A percentile compares a stretch with the other conserved stretches of the same genome.
phyloP scores from a whole-genome alignment of 805 yeast species.

The Saccharomycopsis fibuligera region DNA sequence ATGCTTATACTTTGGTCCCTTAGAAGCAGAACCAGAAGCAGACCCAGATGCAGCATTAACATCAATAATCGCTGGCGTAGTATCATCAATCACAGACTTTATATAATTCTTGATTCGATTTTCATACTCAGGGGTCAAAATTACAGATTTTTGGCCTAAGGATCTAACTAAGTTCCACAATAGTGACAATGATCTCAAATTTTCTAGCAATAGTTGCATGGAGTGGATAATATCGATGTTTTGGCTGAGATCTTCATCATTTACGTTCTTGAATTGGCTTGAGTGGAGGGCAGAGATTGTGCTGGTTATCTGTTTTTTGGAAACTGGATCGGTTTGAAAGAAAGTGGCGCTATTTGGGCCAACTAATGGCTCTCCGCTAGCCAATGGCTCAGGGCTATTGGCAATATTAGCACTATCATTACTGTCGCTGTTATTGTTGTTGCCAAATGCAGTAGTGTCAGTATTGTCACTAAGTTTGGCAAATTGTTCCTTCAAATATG shows the following conservation, averaged over 20 bases:
- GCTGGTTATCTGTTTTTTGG: no score
- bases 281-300: no score
- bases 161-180: constrained; percentile 17
- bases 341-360: constrained; percentile 3
- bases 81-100: constrained; percentile 10
- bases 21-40: no score
- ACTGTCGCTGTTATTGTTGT: background rate
- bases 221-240: background rate
- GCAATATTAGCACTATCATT: background rate
- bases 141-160: background rate
- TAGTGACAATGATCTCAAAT: constrained; percentile 15
- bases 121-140: constrained; percentile 2
- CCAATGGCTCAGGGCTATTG: background rate
- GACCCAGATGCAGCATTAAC: no score
- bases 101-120: background rate
- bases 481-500: constrained; percentile 2
- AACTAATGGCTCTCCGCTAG: constrained; percentile 6
- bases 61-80: constrained; percentile 5
- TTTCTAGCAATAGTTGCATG: constrained; percentile 3
- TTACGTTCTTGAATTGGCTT: no score
- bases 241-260: background rate
- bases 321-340: constrained; percentile 8
- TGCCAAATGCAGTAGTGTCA: background rate
- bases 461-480: background rate
- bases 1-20: background rate